Evolutionary conservation across 176 grass and related monocot species (phyloP), one percentile per base, ranked within the genome.

Genomic region (Rhynchospora pubera): DNA sequence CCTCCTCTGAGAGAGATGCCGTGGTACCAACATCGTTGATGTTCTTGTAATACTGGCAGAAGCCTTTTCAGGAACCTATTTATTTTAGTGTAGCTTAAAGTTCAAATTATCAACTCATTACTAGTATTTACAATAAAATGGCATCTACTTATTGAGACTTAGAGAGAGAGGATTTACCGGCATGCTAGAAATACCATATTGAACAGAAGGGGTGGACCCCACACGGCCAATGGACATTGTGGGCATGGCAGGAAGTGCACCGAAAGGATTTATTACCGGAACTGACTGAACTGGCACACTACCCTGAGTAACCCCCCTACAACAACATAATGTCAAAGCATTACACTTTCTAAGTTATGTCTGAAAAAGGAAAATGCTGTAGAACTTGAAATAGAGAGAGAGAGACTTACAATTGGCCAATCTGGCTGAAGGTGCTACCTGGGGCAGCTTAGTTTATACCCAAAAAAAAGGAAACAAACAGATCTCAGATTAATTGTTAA

Each of bases 161-260:
- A 50, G 52, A 77, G 19, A 24, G 22, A 69, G 65, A 53, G 22
- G 48, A 57, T 87, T 86, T 65, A 98, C 95, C 44, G 89, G 92
- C 87, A 98, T 88, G 83, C 92, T 98, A 69, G 95, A 98, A 85
- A 98, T 98, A 66, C 95, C 95, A 90, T 98, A 98, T 65, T 98
- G 90, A 89, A 94, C 84, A 18, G 90, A 93, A 88, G 92, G 90
- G 57, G 95, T 84, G 85, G 88, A 91, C 76, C 92, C 89, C 73
- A 62, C 85, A 88, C 85, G 89, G 30, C 95, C 92, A 77, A 98
- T 98, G 52, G 92, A 94, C 90, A 98, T 98, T 52, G 90, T 90
- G 86, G 95, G 95, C 90, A 94, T 93, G 85, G 95, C 82, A 85
- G 92, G 95, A 84, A 98, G 90, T 47, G 82, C 92, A 21, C 95